A percentile compares a stretch with the other conserved stretches of the same genome.
phyloP scores from a whole-genome alignment of 371 early-diverging fungal genomes.

The Batrachochytrium dendrobatidis region DNA sequence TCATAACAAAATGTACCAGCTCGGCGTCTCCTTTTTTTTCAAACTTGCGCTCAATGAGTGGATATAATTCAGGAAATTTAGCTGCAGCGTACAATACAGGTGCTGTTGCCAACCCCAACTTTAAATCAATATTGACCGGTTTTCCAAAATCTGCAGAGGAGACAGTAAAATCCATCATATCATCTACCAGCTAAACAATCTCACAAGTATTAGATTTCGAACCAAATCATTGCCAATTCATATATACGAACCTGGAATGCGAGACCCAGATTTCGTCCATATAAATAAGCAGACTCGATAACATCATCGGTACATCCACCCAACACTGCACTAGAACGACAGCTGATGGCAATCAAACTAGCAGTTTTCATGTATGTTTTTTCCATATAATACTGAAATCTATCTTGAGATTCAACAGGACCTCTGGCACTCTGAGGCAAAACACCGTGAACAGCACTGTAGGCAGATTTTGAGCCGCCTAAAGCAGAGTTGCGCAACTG shows the following conservation, averaged over 20 bases:
- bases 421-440: not conserved
- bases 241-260: constrained; percentile 73
- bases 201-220: not conserved
- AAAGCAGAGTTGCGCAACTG: constrained; percentile 69
- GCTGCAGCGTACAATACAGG: constrained; percentile 90
- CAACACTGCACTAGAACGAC: constrained; percentile 78
- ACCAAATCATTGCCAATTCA: constrained; percentile 1
- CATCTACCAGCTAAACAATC: constrained; percentile 71
- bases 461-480: constrained; percentile 2
- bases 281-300: constrained; percentile 67
- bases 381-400: constrained; percentile 84
- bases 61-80: constrained; percentile 75
- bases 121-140: constrained; percentile 79
- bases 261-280: constrained; percentile 82
- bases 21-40: constrained; percentile 32
- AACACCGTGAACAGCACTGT: not conserved
- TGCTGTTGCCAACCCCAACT: constrained; percentile 84
- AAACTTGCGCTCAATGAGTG: constrained; percentile 82
- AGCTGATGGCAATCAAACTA: constrained; percentile 88
- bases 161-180: constrained; percentile 84
- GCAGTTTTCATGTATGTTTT: constrained; percentile 95
- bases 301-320: constrained; percentile 68
- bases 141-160: constrained; percentile 78
- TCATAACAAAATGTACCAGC: constrained; percentile 17
- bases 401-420: constrained; percentile 13